phyloP scores from a whole-genome alignment of 78 protist genomes.

The Corallochytrium limacisporum region DNA sequence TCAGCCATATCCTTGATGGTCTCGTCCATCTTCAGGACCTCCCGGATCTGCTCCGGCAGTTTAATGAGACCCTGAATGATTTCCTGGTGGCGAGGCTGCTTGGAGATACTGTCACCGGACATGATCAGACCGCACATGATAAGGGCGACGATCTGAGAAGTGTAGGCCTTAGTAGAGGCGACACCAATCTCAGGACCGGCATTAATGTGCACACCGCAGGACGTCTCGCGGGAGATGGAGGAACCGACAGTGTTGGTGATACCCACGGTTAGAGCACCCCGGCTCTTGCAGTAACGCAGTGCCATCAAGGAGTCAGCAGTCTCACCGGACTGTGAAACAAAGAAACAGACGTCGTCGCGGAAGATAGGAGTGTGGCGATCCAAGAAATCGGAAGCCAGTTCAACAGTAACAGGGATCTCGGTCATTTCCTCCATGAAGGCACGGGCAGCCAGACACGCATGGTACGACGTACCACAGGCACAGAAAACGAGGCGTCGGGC shows the following conservation, averaged over 20 bases:
- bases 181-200: constrained; percentile 96
- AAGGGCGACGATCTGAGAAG: constrained; percentile 60
- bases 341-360: constrained; percentile 30
- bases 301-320: constrained; percentile 80
- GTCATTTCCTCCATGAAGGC: constrained; percentile 40
- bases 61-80: not conserved
- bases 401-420: constrained; percentile 33
- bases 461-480: constrained; percentile 79
- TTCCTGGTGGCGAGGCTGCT: constrained; percentile 5
- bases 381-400: constrained; percentile 52
- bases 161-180: constrained; percentile 96
- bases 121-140: constrained; percentile 37
- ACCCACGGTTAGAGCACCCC: constrained; percentile 35
- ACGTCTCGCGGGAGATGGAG: constrained; percentile 73
- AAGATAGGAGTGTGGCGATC: constrained; percentile 50
- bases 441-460: constrained; percentile 34
- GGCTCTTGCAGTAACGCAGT: constrained; percentile 20
- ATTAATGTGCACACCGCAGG: constrained; percentile 79
- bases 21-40: constrained; percentile 10
- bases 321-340: constrained; percentile 60
- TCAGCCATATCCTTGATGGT: constrained; percentile 39
- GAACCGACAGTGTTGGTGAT: constrained; percentile 89
- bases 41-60: constrained; percentile 3
- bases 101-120: constrained; percentile 19
- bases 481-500: constrained; percentile 50